Percentiles rank a stretch among this genome's conserved stretches.
phyloP scores from a whole-genome alignment of 163 green algal species.

The Coccomyxa subellipsoidea region DNA sequence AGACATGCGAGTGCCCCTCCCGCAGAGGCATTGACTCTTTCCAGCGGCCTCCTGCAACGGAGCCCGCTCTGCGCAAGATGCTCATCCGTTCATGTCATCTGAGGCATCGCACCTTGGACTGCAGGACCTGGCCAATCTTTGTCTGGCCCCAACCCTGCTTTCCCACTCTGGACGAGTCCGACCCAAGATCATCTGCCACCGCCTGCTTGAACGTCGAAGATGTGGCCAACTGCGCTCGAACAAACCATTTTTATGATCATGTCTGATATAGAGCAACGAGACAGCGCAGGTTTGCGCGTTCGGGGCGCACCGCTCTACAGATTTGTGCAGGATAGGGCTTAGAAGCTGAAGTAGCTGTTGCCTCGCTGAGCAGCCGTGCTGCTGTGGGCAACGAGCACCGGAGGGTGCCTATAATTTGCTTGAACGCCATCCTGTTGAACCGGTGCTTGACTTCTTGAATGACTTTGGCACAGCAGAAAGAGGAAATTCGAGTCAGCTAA shows the following conservation, averaged over 20 bases:
- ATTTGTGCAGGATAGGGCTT: neutral
- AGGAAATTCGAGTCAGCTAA: too few species aligned
- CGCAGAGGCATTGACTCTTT: neutral
- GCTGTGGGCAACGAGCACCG: neutral
- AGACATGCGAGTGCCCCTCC: neutral
- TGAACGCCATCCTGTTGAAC: neutral
- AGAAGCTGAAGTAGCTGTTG: neutral
- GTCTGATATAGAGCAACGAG: neutral
- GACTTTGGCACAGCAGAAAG: too few species aligned
- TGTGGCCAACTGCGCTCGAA: neutral
- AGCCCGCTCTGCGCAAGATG: too few species aligned
- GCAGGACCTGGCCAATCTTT: constrained; percentile 25
- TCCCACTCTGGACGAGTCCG: neutral
- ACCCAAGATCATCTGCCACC: neutral
- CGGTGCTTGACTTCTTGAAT: too few species aligned
- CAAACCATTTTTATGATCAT: neutral
- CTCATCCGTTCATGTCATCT: too few species aligned
- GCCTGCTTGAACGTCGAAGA: neutral
- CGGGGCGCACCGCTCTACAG: neutral
- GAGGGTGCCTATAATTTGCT: neutral
- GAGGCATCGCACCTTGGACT: constrained; percentile 21
- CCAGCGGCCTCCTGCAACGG: neutral
- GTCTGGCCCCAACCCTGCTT: constrained; percentile 33
- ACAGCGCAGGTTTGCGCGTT: neutral
- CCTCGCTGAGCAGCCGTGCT: neutral